A percentile compares a stretch with the other conserved stretches of the same genome.
Evolutionary conservation across 805 yeast genomes (phyloP).

Genomic region (Starmerella floricola): DNA sequence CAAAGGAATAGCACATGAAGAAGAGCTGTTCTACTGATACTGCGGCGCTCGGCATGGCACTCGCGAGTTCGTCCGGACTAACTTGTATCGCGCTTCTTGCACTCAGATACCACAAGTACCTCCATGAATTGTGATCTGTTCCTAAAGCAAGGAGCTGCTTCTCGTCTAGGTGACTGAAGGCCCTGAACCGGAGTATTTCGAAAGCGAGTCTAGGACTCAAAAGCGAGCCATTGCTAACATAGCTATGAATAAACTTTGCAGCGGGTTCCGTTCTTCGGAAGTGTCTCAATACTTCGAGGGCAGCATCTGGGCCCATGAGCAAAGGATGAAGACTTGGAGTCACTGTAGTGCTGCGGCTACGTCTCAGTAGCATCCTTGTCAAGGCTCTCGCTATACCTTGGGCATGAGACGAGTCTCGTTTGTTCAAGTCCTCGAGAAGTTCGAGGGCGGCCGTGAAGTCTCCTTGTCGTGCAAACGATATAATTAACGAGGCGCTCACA

Average conservation of each 20-base stretch:
- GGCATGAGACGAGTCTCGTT: no score
- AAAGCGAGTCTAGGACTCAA: neutral
- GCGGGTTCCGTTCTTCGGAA: no score
- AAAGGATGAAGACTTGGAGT: no score
- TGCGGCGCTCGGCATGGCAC: no score
- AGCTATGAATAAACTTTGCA: no score
- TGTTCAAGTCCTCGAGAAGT: conserved; percentile 9
- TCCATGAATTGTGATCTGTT: conserved; percentile 12
- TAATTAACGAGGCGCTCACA: conserved; percentile 6
- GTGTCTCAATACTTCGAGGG: no score
- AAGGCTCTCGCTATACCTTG: no score
- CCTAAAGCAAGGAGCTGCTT: neutral
- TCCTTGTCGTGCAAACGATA: conserved; percentile 5
- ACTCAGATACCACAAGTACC: conserved; percentile 11
- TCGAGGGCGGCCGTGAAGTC: conserved; percentile 7
- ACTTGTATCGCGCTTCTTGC: neutral
- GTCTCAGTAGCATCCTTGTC: no score
- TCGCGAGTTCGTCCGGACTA: no score
- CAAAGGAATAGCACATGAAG: neutral
- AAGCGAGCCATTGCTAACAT: neutral
- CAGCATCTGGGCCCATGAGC: no score
- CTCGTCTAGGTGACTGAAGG: neutral
- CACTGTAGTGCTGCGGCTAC: no score
- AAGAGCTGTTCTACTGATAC: neutral
- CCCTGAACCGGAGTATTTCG: neutral